These are phyloP conservation scores for Nevesoporus exiguus DNA, from an alignment of 768 basidiomycete genomes.

Conservation along the genomic window DNA sequence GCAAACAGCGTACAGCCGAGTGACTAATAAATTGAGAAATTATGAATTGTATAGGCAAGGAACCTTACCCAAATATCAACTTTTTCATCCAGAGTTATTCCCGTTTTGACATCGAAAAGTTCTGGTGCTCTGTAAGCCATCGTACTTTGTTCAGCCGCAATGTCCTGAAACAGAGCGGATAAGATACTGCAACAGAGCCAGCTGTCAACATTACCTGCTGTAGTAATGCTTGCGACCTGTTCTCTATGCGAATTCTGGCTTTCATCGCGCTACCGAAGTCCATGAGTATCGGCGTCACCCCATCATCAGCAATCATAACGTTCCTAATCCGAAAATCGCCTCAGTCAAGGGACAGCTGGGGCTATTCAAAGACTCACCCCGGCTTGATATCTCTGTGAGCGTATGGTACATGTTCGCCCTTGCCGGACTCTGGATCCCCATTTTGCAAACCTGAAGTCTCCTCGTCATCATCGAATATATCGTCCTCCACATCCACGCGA, in stretches of 20 bases:
- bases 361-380: constrained; percentile 52
- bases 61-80: constrained; percentile 90
- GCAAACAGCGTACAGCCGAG: constrained; percentile 95
- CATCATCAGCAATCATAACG: constrained; percentile 95
- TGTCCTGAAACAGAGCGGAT: constrained; percentile 53
- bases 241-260: constrained; percentile 79
- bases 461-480: constrained; percentile 79
- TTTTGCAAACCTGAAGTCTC: constrained; percentile 39
- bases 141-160: constrained; percentile 95
- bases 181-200: background rate
- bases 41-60: background rate
- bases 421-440: constrained; percentile 34
- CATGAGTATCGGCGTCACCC: constrained; percentile 84
- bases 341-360: constrained; percentile 3
- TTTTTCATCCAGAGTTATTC: constrained; percentile 81
- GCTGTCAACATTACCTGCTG: constrained; percentile 66
- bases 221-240: constrained; percentile 78
- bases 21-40: constrained; percentile 52
- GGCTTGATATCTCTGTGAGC: constrained; percentile 98
- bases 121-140: constrained; percentile 99
- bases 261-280: constrained; percentile 93
- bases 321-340: constrained; percentile 52
- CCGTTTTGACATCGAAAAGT: constrained; percentile 95
- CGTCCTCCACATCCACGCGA: constrained; percentile 48
- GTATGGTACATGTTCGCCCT: constrained; percentile 72